These are phyloP conservation scores for Dioszegia hungarica DNA, from an alignment of 768 basidiomycete genomes.

Conservation along the genomic window DNA sequence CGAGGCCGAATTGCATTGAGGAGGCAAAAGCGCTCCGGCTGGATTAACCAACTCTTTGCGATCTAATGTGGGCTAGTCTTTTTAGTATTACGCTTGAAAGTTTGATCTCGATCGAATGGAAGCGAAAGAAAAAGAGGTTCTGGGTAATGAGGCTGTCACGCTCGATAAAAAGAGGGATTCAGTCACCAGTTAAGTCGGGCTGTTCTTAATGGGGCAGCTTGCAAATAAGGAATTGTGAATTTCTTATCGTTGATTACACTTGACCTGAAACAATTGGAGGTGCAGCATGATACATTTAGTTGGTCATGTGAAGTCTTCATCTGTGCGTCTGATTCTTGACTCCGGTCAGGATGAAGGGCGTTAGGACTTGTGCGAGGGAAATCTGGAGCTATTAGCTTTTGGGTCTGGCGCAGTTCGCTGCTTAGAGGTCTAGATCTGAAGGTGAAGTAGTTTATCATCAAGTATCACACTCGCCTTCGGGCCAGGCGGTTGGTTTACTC, in stretches of 20 bases:
- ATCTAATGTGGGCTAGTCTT: not conserved
- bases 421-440: conserved; percentile 11
- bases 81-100: conserved; percentile 7
- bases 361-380: conserved; percentile 55
- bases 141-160: no score
- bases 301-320: conserved; percentile 47
- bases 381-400: conserved; percentile 50
- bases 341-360: conserved; percentile 45
- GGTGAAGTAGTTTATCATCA: conserved; percentile 2
- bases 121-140: not conserved
- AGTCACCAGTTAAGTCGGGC: not conserved
- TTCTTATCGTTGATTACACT: conserved; percentile 50
- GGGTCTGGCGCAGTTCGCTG: conserved; percentile 19
- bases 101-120: conserved; percentile 5
- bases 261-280: conserved; percentile 49
- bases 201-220: conserved; percentile 7
- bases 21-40: not conserved
- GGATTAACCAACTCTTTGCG: no score
- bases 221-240: conserved; percentile 46
- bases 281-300: conserved; percentile 37
- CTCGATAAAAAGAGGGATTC: no score
- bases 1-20: not conserved
- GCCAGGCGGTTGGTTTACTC: conserved; percentile 1
- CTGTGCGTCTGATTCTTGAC: conserved; percentile 45
- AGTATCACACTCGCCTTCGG: conserved; percentile 22